Base-by-base conservation (phyloP, 2,329 filamentous ascomycete genomes). In the Diatrype stigma region DNA sequence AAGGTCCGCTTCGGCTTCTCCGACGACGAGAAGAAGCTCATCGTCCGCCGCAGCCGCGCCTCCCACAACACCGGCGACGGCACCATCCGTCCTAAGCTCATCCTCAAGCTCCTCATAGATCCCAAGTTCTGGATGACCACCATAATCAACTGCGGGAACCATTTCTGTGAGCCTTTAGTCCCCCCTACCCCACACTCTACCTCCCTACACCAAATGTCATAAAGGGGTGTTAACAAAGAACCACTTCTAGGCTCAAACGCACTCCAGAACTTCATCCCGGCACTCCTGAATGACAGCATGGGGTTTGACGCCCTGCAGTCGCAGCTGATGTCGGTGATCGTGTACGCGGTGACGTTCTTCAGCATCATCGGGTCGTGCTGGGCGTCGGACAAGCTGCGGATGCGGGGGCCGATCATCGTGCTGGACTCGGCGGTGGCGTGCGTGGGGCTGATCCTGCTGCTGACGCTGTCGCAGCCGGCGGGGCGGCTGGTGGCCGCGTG, bases 91-190 rank as follows among this genome's bases (percentile, higher is more conserved):
- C 42, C 50, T 12, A 51, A 40, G 11, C 52, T 58, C 37, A 58
- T 63, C 34, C 51, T 49, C 47, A 48, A 49, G n/a, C 47, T 61
- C 2, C 50, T 63, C 45, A 34, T 52, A 11, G 58, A 62, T 34
- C 46, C 54, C n/a, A 56, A 61, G 35, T 63, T 63, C 46, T 63
- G 60, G 59, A 46, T 62, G 14, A 57, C 61, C 50, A 52, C 56
- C 2, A 45, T 61, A 2, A 54, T 62, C 8, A 51, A 52, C 50
- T 57, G 54, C 42, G 59, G 56, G 30, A 51, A 45, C 21, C 50
- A 56, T 21, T 63, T 61, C 51, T 62, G 59, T 53, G 49, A 56
- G 16, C 53, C n/a, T n/a, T 34, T 34, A 34, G 30, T 16, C n/a
- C 49, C 6, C 60, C 60, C 3, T 47, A 59, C n/a, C 60, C 60